Evolutionary conservation across 2,329 filamentous ascomycete species (phyloP).

Genomic region (Trichoderma oligosporum): DNA sequence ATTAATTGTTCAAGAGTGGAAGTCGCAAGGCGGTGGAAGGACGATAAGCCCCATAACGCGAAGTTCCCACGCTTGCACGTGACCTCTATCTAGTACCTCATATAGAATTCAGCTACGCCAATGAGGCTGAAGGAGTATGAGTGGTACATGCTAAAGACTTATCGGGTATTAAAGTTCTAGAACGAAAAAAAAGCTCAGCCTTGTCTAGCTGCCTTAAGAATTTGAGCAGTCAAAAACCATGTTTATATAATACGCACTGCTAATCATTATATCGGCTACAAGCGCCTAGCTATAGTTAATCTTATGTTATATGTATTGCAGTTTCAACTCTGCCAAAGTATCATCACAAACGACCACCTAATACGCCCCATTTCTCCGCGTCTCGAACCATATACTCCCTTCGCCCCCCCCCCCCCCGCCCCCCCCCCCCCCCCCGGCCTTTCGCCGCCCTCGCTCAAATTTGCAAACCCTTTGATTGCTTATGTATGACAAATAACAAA

Average conservation of each 20-base stretch:
- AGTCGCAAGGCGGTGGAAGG: background rate
- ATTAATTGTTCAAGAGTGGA: background rate
- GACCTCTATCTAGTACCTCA: background rate
- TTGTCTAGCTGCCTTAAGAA: too few species aligned
- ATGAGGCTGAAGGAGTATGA: too few species aligned
- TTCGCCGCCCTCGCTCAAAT: background rate
- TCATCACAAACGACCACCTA: background rate
- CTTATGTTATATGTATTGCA: background rate
- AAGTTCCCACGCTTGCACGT: constrained; percentile 21
- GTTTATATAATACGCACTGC: background rate
- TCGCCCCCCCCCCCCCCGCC: background rate
- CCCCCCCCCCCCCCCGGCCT: too few species aligned
- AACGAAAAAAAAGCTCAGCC: too few species aligned
- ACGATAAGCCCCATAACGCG: constrained; percentile 3
- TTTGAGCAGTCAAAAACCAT: too few species aligned
- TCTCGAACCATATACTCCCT: background rate
- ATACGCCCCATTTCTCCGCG: background rate
- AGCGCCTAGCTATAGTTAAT: background rate
- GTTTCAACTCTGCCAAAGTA: background rate
- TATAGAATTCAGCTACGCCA: too few species aligned
- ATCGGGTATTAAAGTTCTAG: too few species aligned
- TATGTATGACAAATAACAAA: background rate
- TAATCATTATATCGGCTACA: background rate
- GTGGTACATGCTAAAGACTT: too few species aligned
- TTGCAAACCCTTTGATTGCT: background rate